Conservation (phyloP, 2,329 filamentous ascomycete species). For the Beauveria bassiana region DNA sequence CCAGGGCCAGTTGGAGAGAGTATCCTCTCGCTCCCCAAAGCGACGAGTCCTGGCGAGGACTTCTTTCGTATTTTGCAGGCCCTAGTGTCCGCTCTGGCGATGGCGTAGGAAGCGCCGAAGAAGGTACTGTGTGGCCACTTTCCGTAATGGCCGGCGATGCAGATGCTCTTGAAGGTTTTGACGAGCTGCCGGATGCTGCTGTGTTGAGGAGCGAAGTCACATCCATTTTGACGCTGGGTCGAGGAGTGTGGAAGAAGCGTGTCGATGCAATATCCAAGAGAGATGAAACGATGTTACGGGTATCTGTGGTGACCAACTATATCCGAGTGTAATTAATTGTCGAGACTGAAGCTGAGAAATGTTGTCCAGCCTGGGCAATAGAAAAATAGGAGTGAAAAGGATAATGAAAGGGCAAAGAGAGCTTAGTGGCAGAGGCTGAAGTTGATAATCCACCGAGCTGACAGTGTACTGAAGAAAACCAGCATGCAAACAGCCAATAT, state of each 20-base stretch:
- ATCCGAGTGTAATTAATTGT: not conserved
- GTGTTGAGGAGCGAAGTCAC: constrained; percentile 11
- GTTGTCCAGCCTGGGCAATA: not conserved
- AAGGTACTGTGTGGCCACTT: constrained; percentile 8
- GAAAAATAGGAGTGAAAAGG: not conserved
- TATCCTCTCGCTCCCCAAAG: not conserved
- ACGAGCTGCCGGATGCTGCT: not conserved
- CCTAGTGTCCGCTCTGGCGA: constrained; percentile 11
- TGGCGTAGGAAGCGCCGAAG: constrained; percentile 11
- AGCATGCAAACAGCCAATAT: not conserved
- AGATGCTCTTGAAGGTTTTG: constrained; percentile 8
- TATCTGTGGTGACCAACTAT: not conserved
- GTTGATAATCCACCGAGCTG: constrained; percentile 1
- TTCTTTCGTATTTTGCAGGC: constrained; percentile 1
- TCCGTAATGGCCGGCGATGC: constrained; percentile 9
- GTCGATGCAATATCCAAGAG: not conserved
- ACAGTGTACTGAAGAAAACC: not conserved
- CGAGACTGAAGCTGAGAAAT: not conserved
- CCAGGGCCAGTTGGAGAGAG: not conserved
- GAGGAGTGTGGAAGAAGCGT: not conserved
- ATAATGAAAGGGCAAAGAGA: not conserved
- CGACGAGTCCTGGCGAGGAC: not conserved
- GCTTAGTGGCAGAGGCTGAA: not conserved
- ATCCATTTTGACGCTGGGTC: constrained; percentile 6
- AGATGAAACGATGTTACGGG: not conserved